phyloP scores from a whole-genome alignment of 305 asterid genomes.

The Andrographis paniculata region DNA sequence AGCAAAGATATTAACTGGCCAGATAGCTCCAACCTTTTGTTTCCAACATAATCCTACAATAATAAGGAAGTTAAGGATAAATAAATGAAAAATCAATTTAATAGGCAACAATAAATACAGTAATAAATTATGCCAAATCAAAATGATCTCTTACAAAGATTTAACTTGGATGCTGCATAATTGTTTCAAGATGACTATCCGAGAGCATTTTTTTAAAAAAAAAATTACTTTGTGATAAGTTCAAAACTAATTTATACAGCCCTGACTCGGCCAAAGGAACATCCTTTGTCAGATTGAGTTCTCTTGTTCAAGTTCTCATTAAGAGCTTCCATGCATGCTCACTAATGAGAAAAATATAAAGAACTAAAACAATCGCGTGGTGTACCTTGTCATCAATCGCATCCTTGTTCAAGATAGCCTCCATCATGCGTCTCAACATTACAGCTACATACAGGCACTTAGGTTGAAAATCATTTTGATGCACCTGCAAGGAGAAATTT shows the following conservation, averaged over 20 bases:
- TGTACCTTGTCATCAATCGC: slow-evolving; percentile 95
- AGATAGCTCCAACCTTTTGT: slow-evolving; percentile 89
- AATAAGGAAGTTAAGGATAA: slow-evolving; percentile 5
- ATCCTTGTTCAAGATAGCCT: slow-evolving; percentile 91
- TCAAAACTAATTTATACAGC: too few relatives aligned
- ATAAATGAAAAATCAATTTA: neutral
- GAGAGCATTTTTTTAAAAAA: too few relatives aligned
- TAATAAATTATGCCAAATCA: too few relatives aligned
- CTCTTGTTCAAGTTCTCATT: too few relatives aligned
- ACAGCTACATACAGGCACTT: slow-evolving; percentile 94
- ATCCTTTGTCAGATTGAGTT: too few relatives aligned
- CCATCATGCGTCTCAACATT: slow-evolving; percentile 97
- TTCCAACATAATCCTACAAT: slow-evolving; percentile 86
- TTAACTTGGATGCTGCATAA: too few relatives aligned
- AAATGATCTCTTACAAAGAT: too few relatives aligned
- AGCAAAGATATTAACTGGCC: slow-evolving; percentile 83
- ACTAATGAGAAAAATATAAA: neutral
- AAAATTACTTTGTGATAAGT: too few relatives aligned
- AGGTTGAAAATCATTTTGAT: slow-evolving; percentile 59
- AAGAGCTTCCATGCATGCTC: too few relatives aligned
- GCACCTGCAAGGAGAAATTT: slow-evolving; percentile 33
- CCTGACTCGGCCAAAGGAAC: too few relatives aligned
- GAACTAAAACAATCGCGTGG: slow-evolving; percentile 4
- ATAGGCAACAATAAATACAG: too few relatives aligned
- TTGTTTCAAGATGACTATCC: too few relatives aligned